Conservation (phyloP, 371 early-diverging fungal species). For the Enterocytospora artemiae region DNA sequence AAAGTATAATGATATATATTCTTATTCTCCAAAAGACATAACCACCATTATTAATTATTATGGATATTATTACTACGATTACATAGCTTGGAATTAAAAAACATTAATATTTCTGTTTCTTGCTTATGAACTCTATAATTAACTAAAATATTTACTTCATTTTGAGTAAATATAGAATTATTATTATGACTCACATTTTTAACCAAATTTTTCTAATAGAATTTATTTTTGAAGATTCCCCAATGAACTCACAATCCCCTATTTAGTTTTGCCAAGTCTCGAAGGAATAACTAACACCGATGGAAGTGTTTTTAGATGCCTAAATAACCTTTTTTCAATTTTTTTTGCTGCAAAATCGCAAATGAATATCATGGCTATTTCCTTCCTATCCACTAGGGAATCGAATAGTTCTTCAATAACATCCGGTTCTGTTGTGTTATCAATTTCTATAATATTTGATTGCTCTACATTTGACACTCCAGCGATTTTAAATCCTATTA, state of each 20-base stretch:
- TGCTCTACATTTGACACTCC: constrained; percentile 41
- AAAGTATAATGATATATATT: too few species aligned
- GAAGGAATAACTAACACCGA: constrained; percentile 51
- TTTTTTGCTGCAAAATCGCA: constrained; percentile 45
- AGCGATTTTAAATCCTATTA: constrained; percentile 53
- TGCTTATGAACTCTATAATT: background rate
- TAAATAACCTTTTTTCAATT: constrained; percentile 32
- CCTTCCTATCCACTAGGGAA: constrained; percentile 37
- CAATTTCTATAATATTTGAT: constrained; percentile 30
- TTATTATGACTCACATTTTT: background rate
- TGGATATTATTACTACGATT: too few species aligned
- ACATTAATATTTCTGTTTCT: background rate
- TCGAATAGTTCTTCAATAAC: constrained; percentile 37
- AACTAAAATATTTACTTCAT: background rate
- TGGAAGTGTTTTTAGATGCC: constrained; percentile 47
- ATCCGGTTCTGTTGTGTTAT: constrained; percentile 33
- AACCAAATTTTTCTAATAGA: background rate
- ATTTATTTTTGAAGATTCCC: too few species aligned
- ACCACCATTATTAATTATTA: too few species aligned
- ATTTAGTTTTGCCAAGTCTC: constrained; percentile 30
- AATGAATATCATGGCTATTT: constrained; percentile 53
- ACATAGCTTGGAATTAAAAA: too few species aligned
- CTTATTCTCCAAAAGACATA: too few species aligned
- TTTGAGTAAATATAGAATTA: constrained; percentile 6
- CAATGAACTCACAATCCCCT: too few species aligned